Conservation (phyloP, 371 early-diverging fungal species). For the Synchytrium microbalum region DNA sequence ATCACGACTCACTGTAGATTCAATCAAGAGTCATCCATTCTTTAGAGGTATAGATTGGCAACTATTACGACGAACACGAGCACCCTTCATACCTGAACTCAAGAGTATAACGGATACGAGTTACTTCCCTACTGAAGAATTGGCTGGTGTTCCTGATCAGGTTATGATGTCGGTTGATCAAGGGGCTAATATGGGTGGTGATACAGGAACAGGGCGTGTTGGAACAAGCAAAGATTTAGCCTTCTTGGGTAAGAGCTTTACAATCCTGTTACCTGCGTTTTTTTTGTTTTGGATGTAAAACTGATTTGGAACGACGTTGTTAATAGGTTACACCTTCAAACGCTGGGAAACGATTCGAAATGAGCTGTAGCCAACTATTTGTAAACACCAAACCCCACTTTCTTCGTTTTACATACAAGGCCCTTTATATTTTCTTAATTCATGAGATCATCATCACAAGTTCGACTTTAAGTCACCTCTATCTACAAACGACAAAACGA, state of each 20-base stretch:
- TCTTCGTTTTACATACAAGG: no score
- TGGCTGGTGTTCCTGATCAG: slow-evolving; percentile 47
- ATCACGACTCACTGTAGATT: slow-evolving; percentile 69
- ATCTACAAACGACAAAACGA: no score
- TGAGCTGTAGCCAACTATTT: no score
- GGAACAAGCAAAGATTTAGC: slow-evolving; percentile 12
- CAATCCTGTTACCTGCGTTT: no score
- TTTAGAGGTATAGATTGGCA: slow-evolving; percentile 95
- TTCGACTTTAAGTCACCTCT: no score
- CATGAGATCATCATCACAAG: no score
- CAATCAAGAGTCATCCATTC: slow-evolving; percentile 92
- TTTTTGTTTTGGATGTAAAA: no score
- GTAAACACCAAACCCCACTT: no score
- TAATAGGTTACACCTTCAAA: slow-evolving; percentile 95
- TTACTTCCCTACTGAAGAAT: slow-evolving; percentile 93
- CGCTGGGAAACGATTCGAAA: slow-evolving; percentile 63
- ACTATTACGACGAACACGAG: slow-evolving; percentile 65
- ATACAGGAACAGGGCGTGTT: slow-evolving; percentile 4
- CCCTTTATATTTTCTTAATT: no score
- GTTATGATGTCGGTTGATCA: slow-evolving; percentile 17
- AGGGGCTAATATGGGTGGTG: slow-evolving; percentile 2
- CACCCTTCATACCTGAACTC: slow-evolving; percentile 93
- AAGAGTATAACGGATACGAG: slow-evolving; percentile 93
- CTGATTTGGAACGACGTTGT: no score
- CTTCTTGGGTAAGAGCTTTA: slow-evolving; percentile 18